Evolutionary conservation across 441 rosid species (phyloP), one percentile per base, ranked within the genome.

Genomic region (Pelargonium fulgidum): DNA sequence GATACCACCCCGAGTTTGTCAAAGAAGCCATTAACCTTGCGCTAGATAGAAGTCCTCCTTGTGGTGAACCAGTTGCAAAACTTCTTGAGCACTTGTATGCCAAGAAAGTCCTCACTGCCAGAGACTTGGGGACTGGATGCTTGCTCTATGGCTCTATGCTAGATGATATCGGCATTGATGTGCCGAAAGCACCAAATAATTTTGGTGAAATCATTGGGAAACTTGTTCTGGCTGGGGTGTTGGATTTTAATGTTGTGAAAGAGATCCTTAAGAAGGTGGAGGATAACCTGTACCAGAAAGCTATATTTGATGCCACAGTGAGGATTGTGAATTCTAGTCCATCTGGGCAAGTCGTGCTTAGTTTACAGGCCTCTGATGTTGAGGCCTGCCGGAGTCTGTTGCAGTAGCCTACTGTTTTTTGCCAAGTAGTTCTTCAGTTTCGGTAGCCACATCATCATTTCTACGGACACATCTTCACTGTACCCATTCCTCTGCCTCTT

Each of bases 101-200:
- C 1, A 86, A 87, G 82, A 82, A 86, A 26, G 83, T 83, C 50
- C 39, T 91, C 20, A 80, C 87, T 0, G 62, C 78, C 45, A 65
- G 72, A 71, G 96, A 91, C 77, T 24, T 93, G 6, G 82, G 80
- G 70, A 81, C 82, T 1, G 98, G 97, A 16, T 89, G 90, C 71
- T 36, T 89, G 79, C 84, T 85, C 12, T 93, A 87, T 39, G 91
- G 86, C 22, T 80, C 89, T 1, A 75, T 81, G 90, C 64, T 93
- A 67, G 96, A 93, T 78, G 98, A 93, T 66, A 71, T 91, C n/a
- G 96, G 83, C 22, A 89, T 93, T 39, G 98, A 93, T 75, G 77
- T 88, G 42, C 97, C 97, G 0, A 88, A 78, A 72, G 99, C 97
- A 0, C 97, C 93, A 4, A 73, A 76, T 70, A 80, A 83, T 76